These are phyloP conservation scores for Aristolochia fimbriata DNA, from an alignment of 164 flowering plant species.

Conservation along the genomic window DNA sequence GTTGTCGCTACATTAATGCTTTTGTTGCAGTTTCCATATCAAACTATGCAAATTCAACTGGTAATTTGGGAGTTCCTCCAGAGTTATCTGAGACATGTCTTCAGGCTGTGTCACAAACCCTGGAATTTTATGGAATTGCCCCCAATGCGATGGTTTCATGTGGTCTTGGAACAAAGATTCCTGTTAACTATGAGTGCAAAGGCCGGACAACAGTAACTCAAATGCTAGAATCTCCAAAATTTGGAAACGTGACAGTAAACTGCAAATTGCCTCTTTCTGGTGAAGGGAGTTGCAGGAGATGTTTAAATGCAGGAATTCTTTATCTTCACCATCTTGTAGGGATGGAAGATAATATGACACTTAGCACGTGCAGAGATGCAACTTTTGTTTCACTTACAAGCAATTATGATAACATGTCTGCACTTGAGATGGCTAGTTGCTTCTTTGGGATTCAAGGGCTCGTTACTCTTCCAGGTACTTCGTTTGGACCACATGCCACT, in stretches of 20 bases:
- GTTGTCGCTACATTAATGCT: constrained; percentile 94
- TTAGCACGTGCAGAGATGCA: constrained; percentile 93
- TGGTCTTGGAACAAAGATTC: constrained; percentile 79
- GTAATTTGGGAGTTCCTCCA: constrained; percentile 62
- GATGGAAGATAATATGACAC: constrained; percentile 54
- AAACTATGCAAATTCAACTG: constrained; percentile 71
- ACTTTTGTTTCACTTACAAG: constrained; percentile 82
- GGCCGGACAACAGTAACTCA: constrained; percentile 70
- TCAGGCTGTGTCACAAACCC: constrained; percentile 49
- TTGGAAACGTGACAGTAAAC: constrained; percentile 44
- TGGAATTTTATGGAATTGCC: constrained; percentile 63
- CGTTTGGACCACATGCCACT: background rate
- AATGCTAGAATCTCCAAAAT: constrained; percentile 71
- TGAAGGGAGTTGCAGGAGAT: constrained; percentile 51
- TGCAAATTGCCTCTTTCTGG: constrained; percentile 48
- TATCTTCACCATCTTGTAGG: constrained; percentile 62
- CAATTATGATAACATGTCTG: constrained; percentile 43
- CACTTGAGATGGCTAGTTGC: constrained; percentile 62
- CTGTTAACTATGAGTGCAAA: constrained; percentile 58
- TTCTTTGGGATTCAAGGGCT: constrained; percentile 78
- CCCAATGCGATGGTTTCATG: constrained; percentile 66
- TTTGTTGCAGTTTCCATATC: constrained; percentile 72
- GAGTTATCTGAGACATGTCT: constrained; percentile 58
- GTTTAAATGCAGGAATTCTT: constrained; percentile 66
- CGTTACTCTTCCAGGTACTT: constrained; percentile 39